Conservation (phyloP, 1,284 basidiomycete genomes). For the Papiliotrema nemorosa region DNA sequence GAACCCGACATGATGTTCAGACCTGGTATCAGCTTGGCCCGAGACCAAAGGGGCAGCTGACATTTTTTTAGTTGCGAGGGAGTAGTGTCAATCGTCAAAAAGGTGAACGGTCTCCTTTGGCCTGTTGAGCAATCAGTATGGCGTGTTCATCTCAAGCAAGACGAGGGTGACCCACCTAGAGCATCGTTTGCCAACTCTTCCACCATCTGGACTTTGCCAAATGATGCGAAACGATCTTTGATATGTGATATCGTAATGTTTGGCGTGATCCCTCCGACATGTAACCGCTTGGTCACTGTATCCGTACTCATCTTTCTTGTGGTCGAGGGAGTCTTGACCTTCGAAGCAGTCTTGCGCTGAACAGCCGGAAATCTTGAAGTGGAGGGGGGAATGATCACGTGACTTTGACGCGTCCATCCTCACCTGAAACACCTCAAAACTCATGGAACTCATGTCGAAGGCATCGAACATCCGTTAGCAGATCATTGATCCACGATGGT, state of each 20-base stretch:
- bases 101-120: constrained; percentile 42
- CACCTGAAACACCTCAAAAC: too few relatives aligned
- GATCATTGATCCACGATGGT: neutral
- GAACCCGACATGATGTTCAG: constrained; percentile 48
- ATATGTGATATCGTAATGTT: constrained; percentile 41
- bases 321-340: neutral
- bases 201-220: constrained; percentile 39
- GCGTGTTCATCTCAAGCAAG: neutral
- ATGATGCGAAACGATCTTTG: constrained; percentile 44
- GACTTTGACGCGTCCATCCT: too few relatives aligned
- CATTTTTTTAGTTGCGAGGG: constrained; percentile 44
- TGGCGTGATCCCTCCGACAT: constrained; percentile 45
- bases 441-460: neutral
- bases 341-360: neutral
- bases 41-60: constrained; percentile 15
- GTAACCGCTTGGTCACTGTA: constrained; percentile 37
- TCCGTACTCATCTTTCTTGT: constrained; percentile 9
- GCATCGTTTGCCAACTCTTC: constrained; percentile 40
- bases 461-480: neutral
- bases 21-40: constrained; percentile 17
- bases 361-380: neutral
- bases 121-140: constrained; percentile 17
- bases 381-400: neutral
- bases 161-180: constrained; percentile 29
- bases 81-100: constrained; percentile 41